Evolutionary conservation across 441 rosid species (phyloP), one percentile per base, ranked within the genome.

Genomic region (Macaranga tanarius): DNA sequence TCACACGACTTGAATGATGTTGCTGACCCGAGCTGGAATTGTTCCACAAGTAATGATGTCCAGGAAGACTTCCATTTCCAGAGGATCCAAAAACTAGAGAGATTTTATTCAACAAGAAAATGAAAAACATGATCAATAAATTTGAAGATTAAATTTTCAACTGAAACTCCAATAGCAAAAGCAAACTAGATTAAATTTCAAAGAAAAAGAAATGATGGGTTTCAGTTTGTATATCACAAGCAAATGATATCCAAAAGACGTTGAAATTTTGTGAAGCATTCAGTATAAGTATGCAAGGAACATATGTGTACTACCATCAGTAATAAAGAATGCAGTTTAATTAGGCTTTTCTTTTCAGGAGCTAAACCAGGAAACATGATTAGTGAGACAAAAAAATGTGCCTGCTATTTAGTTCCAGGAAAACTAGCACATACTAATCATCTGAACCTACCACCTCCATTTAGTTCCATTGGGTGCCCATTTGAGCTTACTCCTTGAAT

Each of bases 381-480:
- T 10, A 31, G 7, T 34, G 38, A 34, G 38, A 34, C n/a, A n/a
- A n/a, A n/a, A n/a, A n/a, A n/a, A n/a, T n/a, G n/a, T n/a, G n/a
- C n/a, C n/a, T n/a, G n/a, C n/a, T n/a, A n/a, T n/a, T n/a, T n/a
- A n/a, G n/a, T n/a, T n/a, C n/a, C n/a, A 75, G 63, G 69, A 65
- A 65, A 51, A 44, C 55, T 26, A 63, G 70, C 65, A 80, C 47
- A 47, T 20, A 67, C 59, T 60, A 78, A 76, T 75, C 70, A 75
- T 58, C 67, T 17, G 72, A 81, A 85, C 90, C 81, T 84, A 95
- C 99, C 90, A 44, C 89, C 91, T 77, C 91, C 87, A 69, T 78
- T 86, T 73, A 84, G 84, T 71, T 90, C 91, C 85, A 85, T 76
- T 69, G 83, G 69, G 67, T 79, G 89, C 58, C 92, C 89, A 70